Evolutionary conservation across 2,329 filamentous ascomycete genomes (phyloP).

Genomic region (Phialophora verrucosa): DNA sequence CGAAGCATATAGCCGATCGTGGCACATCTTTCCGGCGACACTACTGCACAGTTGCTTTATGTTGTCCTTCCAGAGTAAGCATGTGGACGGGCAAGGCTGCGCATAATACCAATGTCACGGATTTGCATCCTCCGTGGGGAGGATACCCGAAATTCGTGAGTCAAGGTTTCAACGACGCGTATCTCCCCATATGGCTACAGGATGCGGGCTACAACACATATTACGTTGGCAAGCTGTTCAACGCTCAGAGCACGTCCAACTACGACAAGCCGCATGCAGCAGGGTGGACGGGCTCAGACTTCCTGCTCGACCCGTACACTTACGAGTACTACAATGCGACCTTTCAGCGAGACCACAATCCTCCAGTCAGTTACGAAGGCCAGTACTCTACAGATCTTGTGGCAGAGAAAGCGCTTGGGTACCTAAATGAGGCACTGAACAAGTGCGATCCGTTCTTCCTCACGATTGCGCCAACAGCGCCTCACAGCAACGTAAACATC

Average conservation of each 20-base stretch:
- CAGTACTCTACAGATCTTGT: conserved; percentile 66
- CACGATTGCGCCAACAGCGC: conserved; percentile 68
- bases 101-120: conserved; percentile 74
- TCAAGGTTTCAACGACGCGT: conserved; percentile 58
- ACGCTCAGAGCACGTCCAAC: conserved; percentile 56
- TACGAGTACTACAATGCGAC: conserved; percentile 71
- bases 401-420: conserved; percentile 62
- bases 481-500: conserved; percentile 63
- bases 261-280: conserved; percentile 51
- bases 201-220: conserved; percentile 59
- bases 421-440: conserved; percentile 65
- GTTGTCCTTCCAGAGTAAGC: conserved; percentile 70
- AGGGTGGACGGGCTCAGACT: conserved; percentile 51
- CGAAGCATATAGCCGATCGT: conserved; percentile 61
- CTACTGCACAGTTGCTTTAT: conserved; percentile 70
- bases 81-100: conserved; percentile 70
- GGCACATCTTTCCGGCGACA: conserved; percentile 68
- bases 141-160: conserved; percentile 59
- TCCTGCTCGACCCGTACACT: conserved; percentile 57
- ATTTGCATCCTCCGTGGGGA: conserved; percentile 53
- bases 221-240: conserved; percentile 63
- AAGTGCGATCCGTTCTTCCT: conserved; percentile 68
- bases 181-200: conserved; percentile 60
- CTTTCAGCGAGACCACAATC: conserved; percentile 64
- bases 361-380: conserved; percentile 61